Percentiles rank a stretch among this genome's conserved stretches.
These are phyloP conservation scores for Corchorus capsularis DNA, from an alignment of 345 rosid genomes.

Conservation along the genomic window DNA sequence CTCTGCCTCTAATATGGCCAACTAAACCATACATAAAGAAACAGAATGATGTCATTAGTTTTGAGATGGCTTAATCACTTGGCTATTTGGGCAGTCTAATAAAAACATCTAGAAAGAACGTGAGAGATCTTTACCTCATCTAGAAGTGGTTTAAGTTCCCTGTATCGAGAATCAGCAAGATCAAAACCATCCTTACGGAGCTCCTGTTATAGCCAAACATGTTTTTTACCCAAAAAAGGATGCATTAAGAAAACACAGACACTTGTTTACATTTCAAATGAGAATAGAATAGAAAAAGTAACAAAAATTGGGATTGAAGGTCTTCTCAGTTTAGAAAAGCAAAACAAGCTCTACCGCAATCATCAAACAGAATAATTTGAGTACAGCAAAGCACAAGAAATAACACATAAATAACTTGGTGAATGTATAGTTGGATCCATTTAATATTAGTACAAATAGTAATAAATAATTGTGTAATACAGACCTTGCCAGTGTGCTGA, in stretches of 20 bases:
- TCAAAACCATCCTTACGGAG: conserved; percentile 95
- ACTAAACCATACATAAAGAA: conserved; percentile 37
- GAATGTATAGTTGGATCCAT: background rate
- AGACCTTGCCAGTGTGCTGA: conserved; percentile 97
- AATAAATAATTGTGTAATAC: conserved; percentile 15
- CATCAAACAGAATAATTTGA: background rate
- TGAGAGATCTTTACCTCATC: conserved; percentile 66
- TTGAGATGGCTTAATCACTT: background rate
- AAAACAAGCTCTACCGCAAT: background rate
- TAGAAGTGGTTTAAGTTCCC: conserved; percentile 88
- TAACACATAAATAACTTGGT: background rate
- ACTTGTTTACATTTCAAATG: background rate
- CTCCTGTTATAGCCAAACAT: conserved; percentile 55
- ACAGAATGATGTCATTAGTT: background rate
- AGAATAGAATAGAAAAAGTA: background rate
- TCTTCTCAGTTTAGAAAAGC: background rate
- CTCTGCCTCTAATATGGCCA: conserved; percentile 84
- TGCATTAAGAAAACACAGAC: background rate
- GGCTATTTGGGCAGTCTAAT: background rate
- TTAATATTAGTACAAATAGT: background rate
- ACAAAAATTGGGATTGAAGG: background rate
- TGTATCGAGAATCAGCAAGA: conserved; percentile 82
- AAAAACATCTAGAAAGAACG: background rate
- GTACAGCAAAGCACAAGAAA: background rate
- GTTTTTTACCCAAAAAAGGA: conserved; percentile 2